phyloP scores from a whole-genome alignment of 768 basidiomycete species.

The Rhizopogon vesiculosus region DNA sequence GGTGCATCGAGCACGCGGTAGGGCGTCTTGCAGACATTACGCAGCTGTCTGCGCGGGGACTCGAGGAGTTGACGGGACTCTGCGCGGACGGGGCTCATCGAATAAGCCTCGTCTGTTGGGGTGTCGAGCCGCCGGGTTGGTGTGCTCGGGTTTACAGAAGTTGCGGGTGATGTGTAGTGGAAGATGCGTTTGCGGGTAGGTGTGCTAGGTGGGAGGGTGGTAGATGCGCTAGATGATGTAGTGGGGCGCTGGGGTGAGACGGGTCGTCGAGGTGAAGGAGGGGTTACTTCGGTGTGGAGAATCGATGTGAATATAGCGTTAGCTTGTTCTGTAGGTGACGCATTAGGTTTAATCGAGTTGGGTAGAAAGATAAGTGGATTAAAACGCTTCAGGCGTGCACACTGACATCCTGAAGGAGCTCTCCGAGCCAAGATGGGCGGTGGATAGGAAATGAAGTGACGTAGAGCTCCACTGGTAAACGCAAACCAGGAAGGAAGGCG shows the following conservation, averaged over 20 bases:
- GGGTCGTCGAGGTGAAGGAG: constrained; percentile 57
- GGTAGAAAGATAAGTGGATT: neutral
- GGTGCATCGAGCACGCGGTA: constrained; percentile 97
- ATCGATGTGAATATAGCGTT: constrained; percentile 78
- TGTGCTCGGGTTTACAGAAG: constrained; percentile 46
- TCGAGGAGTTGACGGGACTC: constrained; percentile 80
- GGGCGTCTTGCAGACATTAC: constrained; percentile 89
- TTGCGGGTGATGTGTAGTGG: constrained; percentile 59
- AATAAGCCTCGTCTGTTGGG: constrained; percentile 85
- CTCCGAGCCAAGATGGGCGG: too few species aligned
- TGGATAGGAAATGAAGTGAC: too few species aligned
- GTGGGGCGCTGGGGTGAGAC: constrained; percentile 55
- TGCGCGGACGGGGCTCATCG: constrained; percentile 83
- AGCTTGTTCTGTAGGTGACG: constrained; percentile 60
- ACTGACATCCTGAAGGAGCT: too few species aligned
- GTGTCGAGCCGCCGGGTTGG: constrained; percentile 69
- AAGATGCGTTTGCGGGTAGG: constrained; percentile 59
- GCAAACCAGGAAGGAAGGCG: too few species aligned
- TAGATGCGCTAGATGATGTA: constrained; percentile 24
- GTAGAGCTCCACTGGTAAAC: too few species aligned
- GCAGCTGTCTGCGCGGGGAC: constrained; percentile 74
- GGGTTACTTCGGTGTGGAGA: constrained; percentile 74
- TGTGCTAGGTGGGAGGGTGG: constrained; percentile 38
- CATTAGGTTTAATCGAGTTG: constrained; percentile 5
- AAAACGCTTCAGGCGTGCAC: too few species aligned